phyloP scores from a whole-genome alignment of 768 basidiomycete genomes.

The Mycena crocata region DNA sequence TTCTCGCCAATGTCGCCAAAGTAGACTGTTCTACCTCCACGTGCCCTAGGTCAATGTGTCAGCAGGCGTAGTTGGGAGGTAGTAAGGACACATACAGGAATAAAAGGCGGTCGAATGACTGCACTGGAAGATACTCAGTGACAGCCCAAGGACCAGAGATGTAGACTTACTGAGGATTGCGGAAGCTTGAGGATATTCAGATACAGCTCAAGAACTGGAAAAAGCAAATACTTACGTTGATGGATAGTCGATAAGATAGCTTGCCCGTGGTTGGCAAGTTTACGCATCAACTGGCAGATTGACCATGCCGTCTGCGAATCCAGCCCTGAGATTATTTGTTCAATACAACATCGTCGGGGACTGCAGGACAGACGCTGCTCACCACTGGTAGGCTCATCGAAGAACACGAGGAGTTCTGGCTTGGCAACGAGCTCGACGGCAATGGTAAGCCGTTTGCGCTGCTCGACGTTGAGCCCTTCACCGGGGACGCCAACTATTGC shows the following conservation, averaged over 20 bases:
- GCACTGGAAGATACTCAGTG: too few relatives aligned
- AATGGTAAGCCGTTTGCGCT: slow-evolving; percentile 63
- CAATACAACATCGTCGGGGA: background rate
- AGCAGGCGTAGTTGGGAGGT: background rate
- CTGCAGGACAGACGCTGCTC: background rate
- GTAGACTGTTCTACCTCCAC: slow-evolving; percentile 67
- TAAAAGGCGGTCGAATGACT: slow-evolving; percentile 61
- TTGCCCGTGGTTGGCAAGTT: slow-evolving; percentile 65
- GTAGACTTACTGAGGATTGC: too few relatives aligned
- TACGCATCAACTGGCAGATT: slow-evolving; percentile 59
- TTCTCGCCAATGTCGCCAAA: slow-evolving; percentile 69
- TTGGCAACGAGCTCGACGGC: slow-evolving; percentile 67
- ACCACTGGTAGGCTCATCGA: slow-evolving; percentile 70
- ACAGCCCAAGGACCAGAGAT: too few relatives aligned
- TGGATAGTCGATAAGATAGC: slow-evolving; percentile 64
- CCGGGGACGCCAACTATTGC: slow-evolving; percentile 57
- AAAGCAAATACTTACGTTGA: slow-evolving; percentile 30
- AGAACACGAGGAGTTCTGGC: slow-evolving; percentile 64
- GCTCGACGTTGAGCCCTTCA: slow-evolving; percentile 52
- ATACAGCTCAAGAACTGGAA: background rate
- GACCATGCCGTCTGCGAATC: slow-evolving; percentile 66
- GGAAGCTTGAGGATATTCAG: slow-evolving; percentile 23
- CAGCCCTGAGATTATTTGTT: slow-evolving; percentile 44
- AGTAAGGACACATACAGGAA: slow-evolving; percentile 16
- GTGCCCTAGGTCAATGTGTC: slow-evolving; percentile 49